Conservation (phyloP, 106 monocot species). For the Allium cepa region DNA sequence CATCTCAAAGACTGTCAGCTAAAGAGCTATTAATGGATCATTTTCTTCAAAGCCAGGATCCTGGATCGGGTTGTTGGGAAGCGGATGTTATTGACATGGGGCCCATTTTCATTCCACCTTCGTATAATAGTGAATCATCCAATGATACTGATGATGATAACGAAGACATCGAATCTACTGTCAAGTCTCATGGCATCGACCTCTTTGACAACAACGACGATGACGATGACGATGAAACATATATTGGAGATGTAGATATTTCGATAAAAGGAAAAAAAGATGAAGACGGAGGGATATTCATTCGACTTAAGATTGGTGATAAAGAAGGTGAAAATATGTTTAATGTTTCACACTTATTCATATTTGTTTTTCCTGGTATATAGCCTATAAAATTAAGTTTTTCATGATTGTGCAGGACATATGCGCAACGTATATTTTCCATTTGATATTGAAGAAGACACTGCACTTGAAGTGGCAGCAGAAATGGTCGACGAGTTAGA, state of each 20-base stretch:
- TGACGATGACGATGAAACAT: slow-evolving; percentile 16
- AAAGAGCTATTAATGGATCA: slow-evolving; percentile 50
- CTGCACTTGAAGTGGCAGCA: slow-evolving; percentile 42
- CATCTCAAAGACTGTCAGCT: slow-evolving; percentile 31
- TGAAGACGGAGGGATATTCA: slow-evolving; percentile 41
- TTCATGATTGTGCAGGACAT: slow-evolving; percentile 15
- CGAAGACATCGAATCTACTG: slow-evolving; percentile 10
- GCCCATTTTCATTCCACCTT: slow-evolving; percentile 23
- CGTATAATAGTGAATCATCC: slow-evolving; percentile 9
- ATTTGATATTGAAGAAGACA: slow-evolving; percentile 33
- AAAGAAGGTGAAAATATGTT: slow-evolving; percentile 27
- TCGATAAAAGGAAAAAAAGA: slow-evolving; percentile 38
- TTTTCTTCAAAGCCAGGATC: slow-evolving; percentile 40
- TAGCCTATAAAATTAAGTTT: not conserved
- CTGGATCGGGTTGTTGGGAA: slow-evolving; percentile 4
- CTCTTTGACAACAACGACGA: slow-evolving; percentile 26
- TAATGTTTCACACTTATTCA: not conserved
- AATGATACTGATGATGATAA: not conserved
- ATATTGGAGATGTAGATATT: slow-evolving; percentile 22
- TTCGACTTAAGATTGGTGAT: slow-evolving; percentile 43
- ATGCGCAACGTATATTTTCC: slow-evolving; percentile 41
- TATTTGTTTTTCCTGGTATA: not conserved
- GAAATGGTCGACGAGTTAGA: slow-evolving; percentile 47
- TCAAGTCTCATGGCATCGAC: not conserved
- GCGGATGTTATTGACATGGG: slow-evolving; percentile 9